Percentiles rank a stretch among this genome's conserved stretches.
Conservation (phyloP, 805 yeast genomes). For the Kodamaea fukazawae region DNA sequence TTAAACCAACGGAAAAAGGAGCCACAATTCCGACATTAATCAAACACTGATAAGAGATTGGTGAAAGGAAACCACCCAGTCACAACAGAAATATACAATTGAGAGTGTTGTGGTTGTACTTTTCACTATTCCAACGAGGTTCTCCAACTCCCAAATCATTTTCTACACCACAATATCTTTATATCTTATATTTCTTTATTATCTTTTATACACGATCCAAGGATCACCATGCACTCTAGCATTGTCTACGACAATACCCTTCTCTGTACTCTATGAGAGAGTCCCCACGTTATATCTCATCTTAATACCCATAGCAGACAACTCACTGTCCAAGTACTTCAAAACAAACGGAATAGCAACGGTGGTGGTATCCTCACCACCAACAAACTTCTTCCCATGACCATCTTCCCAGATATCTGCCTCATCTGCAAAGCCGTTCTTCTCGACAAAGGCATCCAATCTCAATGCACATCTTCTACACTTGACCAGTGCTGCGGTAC, state of each 20-base stretch:
- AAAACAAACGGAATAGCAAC: conserved; percentile 96
- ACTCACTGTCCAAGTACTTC: conserved; percentile 90
- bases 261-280: not conserved
- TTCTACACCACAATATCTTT: too few species aligned
- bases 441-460: conserved; percentile 53
- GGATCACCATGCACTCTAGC: not conserved
- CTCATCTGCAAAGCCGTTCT: conserved; percentile 54
- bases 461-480: conserved; percentile 89
- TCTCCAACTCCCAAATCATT: too few species aligned
- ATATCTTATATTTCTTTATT: too few species aligned
- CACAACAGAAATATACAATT: too few species aligned
- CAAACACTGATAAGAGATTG: too few species aligned
- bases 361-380: conserved; percentile 91
- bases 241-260: not conserved
- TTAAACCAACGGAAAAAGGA: too few species aligned
- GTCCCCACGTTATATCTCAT: conserved; percentile 75
- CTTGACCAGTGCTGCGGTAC: conserved; percentile 70
- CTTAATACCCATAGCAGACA: conserved; percentile 96
- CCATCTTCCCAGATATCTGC: conserved; percentile 96
- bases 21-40: too few species aligned
- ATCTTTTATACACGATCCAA: too few species aligned
- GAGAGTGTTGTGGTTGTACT: too few species aligned
- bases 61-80: too few species aligned
- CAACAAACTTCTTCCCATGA: conserved; percentile 83
- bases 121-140: too few species aligned